A percentile compares a stretch with the other conserved stretches of the same genome.
These are phyloP conservation scores for Torulaspora indica DNA, from an alignment of 805 yeast genomes.

Conservation along the genomic window DNA sequence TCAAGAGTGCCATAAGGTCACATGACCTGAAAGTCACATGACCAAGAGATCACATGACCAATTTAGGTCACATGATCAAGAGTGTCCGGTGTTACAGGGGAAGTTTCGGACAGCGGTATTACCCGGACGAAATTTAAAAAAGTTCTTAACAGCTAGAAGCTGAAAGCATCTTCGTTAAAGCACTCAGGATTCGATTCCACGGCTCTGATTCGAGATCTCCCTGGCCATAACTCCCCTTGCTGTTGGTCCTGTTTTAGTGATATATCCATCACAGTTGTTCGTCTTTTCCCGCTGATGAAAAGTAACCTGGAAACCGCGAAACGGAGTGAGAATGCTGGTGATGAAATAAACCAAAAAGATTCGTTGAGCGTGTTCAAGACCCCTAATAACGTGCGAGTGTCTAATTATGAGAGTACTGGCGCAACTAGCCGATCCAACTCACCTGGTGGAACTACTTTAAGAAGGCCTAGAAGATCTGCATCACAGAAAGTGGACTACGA, in stretches of 20 bases:
- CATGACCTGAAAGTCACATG: too few relatives aligned
- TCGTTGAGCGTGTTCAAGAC: not conserved
- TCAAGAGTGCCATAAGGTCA: too few relatives aligned
- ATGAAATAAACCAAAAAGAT: conserved; percentile 1
- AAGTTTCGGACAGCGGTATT: not conserved
- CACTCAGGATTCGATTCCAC: not conserved
- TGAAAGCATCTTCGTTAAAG: not conserved
- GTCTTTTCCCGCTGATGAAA: not conserved
- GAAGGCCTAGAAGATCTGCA: conserved; percentile 30
- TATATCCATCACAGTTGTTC: not conserved
- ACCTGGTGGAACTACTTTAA: conserved; percentile 12
- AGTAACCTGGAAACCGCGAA: not conserved
- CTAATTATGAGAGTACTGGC: not conserved
- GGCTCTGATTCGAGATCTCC: not conserved
- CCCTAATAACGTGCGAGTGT: not conserved
- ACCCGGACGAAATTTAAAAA: not conserved
- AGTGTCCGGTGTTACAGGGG: not conserved
- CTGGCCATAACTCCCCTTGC: not conserved
- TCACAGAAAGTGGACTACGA: conserved; percentile 34
- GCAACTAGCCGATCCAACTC: conserved; percentile 13
- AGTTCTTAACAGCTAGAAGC: not conserved
- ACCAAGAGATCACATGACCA: too few relatives aligned
- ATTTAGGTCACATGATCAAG: too few relatives aligned
- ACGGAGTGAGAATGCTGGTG: not conserved
- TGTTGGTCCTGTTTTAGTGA: not conserved